Evolutionary conservation across 768 basidiomycete genomes (phyloP), one percentile per base, ranked within the genome.

Genomic region (Serpula lacrymans): DNA sequence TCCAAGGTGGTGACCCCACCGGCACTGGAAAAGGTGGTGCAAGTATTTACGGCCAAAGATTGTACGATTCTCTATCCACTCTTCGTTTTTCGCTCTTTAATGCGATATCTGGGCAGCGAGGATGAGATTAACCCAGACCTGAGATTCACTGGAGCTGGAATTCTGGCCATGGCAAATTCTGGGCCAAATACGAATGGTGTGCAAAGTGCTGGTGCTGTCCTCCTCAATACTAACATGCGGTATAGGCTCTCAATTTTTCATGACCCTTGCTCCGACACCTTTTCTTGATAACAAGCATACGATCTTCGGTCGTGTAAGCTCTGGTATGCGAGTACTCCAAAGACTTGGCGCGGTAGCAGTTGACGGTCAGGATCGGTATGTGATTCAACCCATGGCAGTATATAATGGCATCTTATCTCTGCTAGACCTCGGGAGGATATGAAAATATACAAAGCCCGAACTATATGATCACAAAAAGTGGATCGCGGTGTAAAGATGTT

Each of bases 121-220:
- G 93, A 96, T 61, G 93, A 96, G 58, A 79, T 97, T 37, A 78
- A 90, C 52, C 84, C 89, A 1, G 93, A 96, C 11, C 65, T 97
- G 51, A 73, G 93, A 34, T 97, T 97, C 68, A 93, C 92, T 2
- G 95, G 95, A 13, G 93, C 94, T 30, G 95, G 95, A 16, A 93
- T 97, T 43, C 79, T 98, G 18, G 92, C 90, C 7, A 91, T 92
- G 89, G 96, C 96, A 25, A 99, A 99, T 65, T 90, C 94, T 32
- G 94, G 94, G 9, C 88, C 88, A n/a, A 89, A 91, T 58, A 86
- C 85, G 18, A 92, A 91, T 54, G 85, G 89, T 79, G 39, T 39
- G 67, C 45, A 22, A 32, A 5, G 5, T 39, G 8, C 13, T 10
- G 16, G 13, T 6, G 3, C 16, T 21, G 3, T 8, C 14, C 11